A percentile compares a stretch with the other conserved stretches of the same genome.
phyloP scores from a whole-genome alignment of 192 early-diverging fungal species.

The Nowakowskiella sp. region DNA sequence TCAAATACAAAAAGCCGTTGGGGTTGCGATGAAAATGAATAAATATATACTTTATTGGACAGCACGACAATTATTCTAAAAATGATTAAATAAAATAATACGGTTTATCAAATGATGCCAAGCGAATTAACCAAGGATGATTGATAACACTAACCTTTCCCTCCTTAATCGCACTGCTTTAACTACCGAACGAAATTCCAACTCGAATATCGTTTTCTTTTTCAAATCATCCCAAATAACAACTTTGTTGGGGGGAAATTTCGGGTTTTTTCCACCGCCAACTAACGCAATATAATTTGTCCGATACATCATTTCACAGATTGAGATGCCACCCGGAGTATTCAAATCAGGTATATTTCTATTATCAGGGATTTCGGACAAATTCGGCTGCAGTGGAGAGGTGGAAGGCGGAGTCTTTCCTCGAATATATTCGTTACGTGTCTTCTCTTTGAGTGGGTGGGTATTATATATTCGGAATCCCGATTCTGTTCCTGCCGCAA shows the following conservation, averaged over 20 bases:
- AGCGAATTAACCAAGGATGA: background rate
- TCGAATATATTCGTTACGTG: background rate
- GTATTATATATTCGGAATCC: constrained; percentile 81
- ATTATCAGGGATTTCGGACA: too few relatives aligned
- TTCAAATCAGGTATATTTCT: constrained; percentile 32
- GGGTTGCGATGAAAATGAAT: constrained; percentile 63
- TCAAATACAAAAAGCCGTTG: constrained; percentile 72
- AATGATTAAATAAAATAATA: background rate
- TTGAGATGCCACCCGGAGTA: constrained; percentile 48
- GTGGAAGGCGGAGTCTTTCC: background rate
- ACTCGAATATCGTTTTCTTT: constrained; percentile 58
- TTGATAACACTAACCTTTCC: constrained; percentile 46
- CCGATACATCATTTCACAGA: constrained; percentile 77
- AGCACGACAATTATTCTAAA: constrained; percentile 67
- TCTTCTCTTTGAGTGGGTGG: constrained; percentile 76
- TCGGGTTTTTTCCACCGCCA: constrained; percentile 73
- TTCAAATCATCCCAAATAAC: constrained; percentile 80
- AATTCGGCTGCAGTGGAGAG: constrained; percentile 17
- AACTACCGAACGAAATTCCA: constrained; percentile 75
- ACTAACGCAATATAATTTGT: constrained; percentile 83
- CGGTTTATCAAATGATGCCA: too few relatives aligned
- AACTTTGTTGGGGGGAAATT: constrained; percentile 78
- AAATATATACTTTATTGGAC: constrained; percentile 69
- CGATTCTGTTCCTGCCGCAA: constrained; percentile 68
- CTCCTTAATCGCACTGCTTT: constrained; percentile 68